A percentile compares a stretch with the other conserved stretches of the same genome.
phyloP scores from a whole-genome alignment of 1,284 basidiomycete genomes.

The Cutaneotrichosporon sp. region DNA sequence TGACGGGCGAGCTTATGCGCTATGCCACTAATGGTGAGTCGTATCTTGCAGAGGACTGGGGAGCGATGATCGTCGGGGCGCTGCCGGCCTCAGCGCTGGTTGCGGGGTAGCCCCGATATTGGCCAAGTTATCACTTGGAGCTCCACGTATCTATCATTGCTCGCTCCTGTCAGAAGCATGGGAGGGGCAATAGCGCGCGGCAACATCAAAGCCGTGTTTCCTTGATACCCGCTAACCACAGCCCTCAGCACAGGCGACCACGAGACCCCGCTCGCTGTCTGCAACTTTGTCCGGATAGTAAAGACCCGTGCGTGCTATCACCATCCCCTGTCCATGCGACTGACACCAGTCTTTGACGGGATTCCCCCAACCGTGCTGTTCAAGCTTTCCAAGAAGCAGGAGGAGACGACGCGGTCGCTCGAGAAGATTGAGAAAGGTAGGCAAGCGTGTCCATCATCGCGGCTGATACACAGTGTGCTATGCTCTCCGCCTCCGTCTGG shows the following conservation, averaged over 20 bases:
- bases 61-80: too few species aligned
- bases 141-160: too few species aligned
- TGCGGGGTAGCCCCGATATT: too few species aligned
- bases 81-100: too few species aligned
- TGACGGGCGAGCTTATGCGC: constrained; percentile 95
- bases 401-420: constrained; percentile 75
- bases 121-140: too few species aligned
- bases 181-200: too few species aligned
- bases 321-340: too few species aligned
- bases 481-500: constrained; percentile 41
- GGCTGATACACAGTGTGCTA: constrained; percentile 41
- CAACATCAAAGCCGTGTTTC: too few species aligned
- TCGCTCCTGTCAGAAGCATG: too few species aligned
- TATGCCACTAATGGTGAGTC: constrained; percentile 64
- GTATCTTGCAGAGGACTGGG: too few species aligned
- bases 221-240: constrained; percentile 14
- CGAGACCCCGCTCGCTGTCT: constrained; percentile 63
- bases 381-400: constrained; percentile 78
- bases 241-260: constrained; percentile 63
- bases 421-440: constrained; percentile 91
- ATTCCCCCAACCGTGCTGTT: constrained; percentile 29
- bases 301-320: constrained; percentile 51
- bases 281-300: constrained; percentile 71
- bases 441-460: constrained; percentile 27
- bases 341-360: constrained; percentile 33